Percentiles rank a stretch among this genome's conserved stretches.
These are phyloP conservation scores for Coemansia sp. DNA, from an alignment of 192 early-diverging fungal species.

Conservation along the genomic window DNA sequence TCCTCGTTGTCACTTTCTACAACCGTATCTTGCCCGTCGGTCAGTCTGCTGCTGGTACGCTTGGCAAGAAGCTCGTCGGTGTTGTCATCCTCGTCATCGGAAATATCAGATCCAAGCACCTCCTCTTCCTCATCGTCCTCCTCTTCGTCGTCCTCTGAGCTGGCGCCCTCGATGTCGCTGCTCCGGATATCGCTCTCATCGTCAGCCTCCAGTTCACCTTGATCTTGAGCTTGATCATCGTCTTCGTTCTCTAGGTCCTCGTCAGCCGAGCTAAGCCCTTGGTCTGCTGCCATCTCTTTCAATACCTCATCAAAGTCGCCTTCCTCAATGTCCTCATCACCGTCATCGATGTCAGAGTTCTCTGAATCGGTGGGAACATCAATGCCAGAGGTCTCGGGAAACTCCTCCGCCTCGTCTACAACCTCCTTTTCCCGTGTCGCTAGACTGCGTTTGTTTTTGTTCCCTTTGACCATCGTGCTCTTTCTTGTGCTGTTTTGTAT, in stretches of 20 bases:
- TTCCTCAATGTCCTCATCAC: conserved; percentile 25
- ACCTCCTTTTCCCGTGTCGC: conserved; percentile 19
- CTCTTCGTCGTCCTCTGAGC: conserved; percentile 55
- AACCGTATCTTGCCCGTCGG: conserved; percentile 51
- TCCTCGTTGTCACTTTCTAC: conserved; percentile 44
- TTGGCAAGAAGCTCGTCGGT: conserved; percentile 21
- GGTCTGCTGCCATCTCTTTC: conserved; percentile 42
- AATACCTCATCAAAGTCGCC: conserved; percentile 44
- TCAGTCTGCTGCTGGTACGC: conserved; percentile 53
- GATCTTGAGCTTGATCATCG: conserved; percentile 26
- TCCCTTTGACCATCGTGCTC: conserved; percentile 21
- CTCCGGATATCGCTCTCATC: conserved; percentile 39
- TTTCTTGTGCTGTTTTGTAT: background rate
- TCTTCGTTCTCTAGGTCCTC: conserved; percentile 45
- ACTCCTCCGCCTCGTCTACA: conserved; percentile 14
- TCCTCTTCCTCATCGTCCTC: conserved; percentile 53
- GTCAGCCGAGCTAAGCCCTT: conserved; percentile 55
- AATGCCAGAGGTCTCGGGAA: conserved; percentile 22
- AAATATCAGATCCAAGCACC: background rate
- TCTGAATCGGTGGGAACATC: conserved; percentile 43
- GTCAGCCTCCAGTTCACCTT: conserved; percentile 21
- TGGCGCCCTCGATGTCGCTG: conserved; percentile 57
- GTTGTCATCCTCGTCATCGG: conserved; percentile 25
- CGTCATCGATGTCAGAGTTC: conserved; percentile 14
- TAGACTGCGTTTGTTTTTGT: conserved; percentile 35